These are phyloP conservation scores for Diutina mesorugosa DNA, from an alignment of 1,139 yeast genomes.

Conservation along the genomic window DNA sequence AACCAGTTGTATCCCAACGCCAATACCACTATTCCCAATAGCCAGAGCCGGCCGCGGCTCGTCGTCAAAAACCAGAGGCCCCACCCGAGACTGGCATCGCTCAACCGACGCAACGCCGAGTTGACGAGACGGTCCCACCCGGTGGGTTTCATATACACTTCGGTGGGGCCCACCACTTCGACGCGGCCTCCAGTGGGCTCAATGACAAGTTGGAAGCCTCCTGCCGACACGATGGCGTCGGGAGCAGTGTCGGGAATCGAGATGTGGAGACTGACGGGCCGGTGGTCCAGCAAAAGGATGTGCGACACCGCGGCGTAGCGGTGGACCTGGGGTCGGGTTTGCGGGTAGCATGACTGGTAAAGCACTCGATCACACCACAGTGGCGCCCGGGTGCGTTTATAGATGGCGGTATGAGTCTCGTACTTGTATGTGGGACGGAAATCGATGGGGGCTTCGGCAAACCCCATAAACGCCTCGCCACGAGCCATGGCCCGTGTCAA, in stretches of 20 bases:
- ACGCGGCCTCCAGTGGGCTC: conserved; percentile 10
- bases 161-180: conserved; percentile 26
- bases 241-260: conserved; percentile 32
- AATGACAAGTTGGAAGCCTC: conserved; percentile 28
- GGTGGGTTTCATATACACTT: conserved; percentile 31
- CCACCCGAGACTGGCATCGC: conserved; percentile 26
- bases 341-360: conserved; percentile 35
- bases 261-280: conserved; percentile 30
- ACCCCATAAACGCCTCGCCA: conserved; percentile 43
- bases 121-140: conserved; percentile 20
- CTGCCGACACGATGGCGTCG: conserved; percentile 20
- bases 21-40: conserved; percentile 7
- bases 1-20: not conserved
- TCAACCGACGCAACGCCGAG: conserved; percentile 14
- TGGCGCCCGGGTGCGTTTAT: conserved; percentile 50
- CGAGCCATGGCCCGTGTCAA: conserved; percentile 29
- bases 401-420: conserved; percentile 33
- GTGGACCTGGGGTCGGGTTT: conserved; percentile 14
- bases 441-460: conserved; percentile 44
- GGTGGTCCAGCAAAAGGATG: conserved; percentile 28
- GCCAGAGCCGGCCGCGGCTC: conserved; percentile 22
- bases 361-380: conserved; percentile 87
- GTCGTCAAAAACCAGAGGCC: conserved; percentile 28
- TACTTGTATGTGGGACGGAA: conserved; percentile 77
- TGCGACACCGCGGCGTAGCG: conserved; percentile 27